Percentiles rank a stretch among this genome's conserved stretches.
phyloP scores from a whole-genome alignment of 805 yeast genomes.

The Metschnikowia shivogae region DNA sequence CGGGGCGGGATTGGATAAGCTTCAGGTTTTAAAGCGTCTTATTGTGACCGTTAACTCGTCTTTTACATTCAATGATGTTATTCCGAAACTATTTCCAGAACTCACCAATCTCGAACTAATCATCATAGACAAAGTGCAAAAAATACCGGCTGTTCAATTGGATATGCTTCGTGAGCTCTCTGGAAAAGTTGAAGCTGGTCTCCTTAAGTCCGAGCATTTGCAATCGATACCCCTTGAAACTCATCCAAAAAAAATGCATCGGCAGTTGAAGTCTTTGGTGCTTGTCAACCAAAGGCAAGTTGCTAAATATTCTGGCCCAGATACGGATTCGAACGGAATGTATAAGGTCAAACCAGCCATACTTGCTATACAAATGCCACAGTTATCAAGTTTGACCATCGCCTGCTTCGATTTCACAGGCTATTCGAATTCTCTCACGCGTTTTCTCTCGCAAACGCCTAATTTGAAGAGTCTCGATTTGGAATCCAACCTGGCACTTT shows the following conservation, averaged over 20 bases:
- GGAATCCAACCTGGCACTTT: conserved; percentile 32
- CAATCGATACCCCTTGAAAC: not conserved
- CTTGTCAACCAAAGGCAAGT: not conserved
- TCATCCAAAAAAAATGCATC: not conserved
- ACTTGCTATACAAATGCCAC: not conserved
- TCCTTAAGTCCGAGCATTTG: not conserved
- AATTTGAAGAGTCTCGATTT: conserved; percentile 22
- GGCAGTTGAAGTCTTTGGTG: not conserved
- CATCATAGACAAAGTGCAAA: not conserved
- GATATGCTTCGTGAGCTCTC: conserved; percentile 1
- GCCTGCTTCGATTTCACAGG: conserved; percentile 29
- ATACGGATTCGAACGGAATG: conserved; percentile 1
- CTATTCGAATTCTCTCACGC: conserved; percentile 22
- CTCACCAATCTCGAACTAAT: conserved; percentile 21
- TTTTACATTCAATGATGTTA: conserved; percentile 4
- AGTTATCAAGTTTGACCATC: conserved; percentile 8
- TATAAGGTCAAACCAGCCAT: conserved; percentile 1
- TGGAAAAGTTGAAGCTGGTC: not conserved
- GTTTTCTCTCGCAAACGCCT: conserved; percentile 19
- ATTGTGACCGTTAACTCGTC: conserved; percentile 26
- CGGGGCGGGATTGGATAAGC: conserved; percentile 24
- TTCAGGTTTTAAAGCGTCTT: not conserved
- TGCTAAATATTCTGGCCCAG: not conserved
- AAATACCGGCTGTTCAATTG: not conserved
- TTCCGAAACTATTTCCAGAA: conserved; percentile 17